Evolutionary conservation across 2,329 filamentous ascomycete genomes (phyloP).

Genomic region (Talaromyces piceae): DNA sequence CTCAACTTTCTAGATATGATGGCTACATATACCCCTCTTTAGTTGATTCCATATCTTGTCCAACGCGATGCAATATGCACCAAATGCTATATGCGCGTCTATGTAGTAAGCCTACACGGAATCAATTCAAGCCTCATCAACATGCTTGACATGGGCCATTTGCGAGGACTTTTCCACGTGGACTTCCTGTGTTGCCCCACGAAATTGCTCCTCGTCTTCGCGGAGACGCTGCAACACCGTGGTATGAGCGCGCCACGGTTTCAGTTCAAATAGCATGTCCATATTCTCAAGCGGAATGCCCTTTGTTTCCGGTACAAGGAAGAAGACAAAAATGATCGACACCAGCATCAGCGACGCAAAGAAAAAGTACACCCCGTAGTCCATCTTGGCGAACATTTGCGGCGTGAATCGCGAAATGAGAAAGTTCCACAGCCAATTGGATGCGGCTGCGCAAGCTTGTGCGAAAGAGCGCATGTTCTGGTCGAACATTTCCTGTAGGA

Average conservation of each 20-base stretch:
- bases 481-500: slow-evolving; percentile 56
- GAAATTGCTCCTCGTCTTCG: not conserved
- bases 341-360: slow-evolving; percentile 54
- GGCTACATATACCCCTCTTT: too few relatives aligned
- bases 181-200: not conserved
- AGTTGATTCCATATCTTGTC: not conserved
- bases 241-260: slow-evolving; percentile 17
- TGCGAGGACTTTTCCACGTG: not conserved
- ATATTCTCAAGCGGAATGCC: slow-evolving; percentile 54
- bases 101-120: not conserved
- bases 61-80: not conserved
- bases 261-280: slow-evolving; percentile 48
- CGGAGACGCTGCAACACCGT: not conserved
- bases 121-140: not conserved
- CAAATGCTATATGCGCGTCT: not conserved
- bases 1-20: too few relatives aligned
- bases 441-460: slow-evolving; percentile 52
- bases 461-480: slow-evolving; percentile 58
- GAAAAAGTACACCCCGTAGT: slow-evolving; percentile 58
- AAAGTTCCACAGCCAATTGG: slow-evolving; percentile 15
- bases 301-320: slow-evolving; percentile 57
- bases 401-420: slow-evolving; percentile 17
- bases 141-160: not conserved
- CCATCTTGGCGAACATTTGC: slow-evolving; percentile 23
- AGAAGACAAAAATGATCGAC: slow-evolving; percentile 50